Conservation (phyloP, 164 flowering plant species). For the Berberis thunbergii region DNA sequence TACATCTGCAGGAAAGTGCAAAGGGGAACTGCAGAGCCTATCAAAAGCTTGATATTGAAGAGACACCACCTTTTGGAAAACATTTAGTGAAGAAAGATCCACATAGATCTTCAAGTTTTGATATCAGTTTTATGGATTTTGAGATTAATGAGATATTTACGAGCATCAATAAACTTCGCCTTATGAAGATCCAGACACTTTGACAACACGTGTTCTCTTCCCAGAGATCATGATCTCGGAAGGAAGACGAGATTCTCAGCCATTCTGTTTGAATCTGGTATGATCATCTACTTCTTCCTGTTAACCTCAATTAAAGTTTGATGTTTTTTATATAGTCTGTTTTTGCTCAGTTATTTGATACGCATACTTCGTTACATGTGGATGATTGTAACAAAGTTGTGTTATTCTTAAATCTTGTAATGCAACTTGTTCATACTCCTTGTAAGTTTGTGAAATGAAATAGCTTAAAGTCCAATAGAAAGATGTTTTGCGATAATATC, state of each 20-base stretch:
- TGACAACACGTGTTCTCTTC: slow-evolving; percentile 86
- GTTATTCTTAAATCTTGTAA: no score
- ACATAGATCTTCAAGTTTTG: slow-evolving; percentile 3
- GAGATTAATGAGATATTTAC: slow-evolving; percentile 69
- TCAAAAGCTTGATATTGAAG: slow-evolving; percentile 14
- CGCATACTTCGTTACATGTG: no score
- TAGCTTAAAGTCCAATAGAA: no score
- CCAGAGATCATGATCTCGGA: slow-evolving; percentile 90
- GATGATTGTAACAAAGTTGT: no score
- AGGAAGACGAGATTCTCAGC: slow-evolving; percentile 40
- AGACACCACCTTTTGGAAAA: slow-evolving; percentile 12
- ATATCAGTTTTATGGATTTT: slow-evolving; percentile 25
- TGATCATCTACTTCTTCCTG: not conserved
- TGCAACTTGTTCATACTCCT: no score
- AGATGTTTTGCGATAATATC: no score
- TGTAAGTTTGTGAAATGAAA: no score
- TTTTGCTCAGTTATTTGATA: no score
- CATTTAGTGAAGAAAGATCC: slow-evolving; percentile 11
- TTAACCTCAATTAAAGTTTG: no score
- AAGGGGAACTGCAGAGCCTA: slow-evolving; percentile 11
- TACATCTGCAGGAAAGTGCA: slow-evolving; percentile 34
- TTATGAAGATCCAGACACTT: slow-evolving; percentile 77
- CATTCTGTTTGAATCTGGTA: slow-evolving; percentile 44
- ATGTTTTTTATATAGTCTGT: no score
- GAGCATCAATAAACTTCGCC: slow-evolving; percentile 77